A percentile compares a stretch with the other conserved stretches of the same genome.
Conservation (phyloP, 768 basidiomycete genomes). For the Phaeotremella skinneri region DNA sequence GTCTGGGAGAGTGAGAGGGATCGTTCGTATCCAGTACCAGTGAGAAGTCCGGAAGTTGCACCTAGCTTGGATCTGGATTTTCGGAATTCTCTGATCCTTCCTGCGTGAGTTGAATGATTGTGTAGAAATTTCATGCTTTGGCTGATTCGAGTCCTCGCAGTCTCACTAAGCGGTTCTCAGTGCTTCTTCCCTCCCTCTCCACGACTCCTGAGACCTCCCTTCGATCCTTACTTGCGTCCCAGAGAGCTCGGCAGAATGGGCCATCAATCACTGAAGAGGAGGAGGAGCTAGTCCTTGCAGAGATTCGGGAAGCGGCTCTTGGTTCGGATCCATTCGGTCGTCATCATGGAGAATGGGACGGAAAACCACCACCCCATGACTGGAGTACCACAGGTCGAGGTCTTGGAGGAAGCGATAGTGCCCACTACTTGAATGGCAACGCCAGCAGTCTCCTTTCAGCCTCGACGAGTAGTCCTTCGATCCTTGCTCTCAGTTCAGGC, state of each 20-base stretch:
- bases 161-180: slow-evolving; percentile 41
- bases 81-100: slow-evolving; percentile 43
- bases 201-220: slow-evolving; percentile 34
- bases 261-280: slow-evolving; percentile 39
- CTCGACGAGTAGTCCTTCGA: slow-evolving; percentile 19
- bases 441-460: slow-evolving; percentile 12
- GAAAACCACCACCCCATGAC: slow-evolving; percentile 17
- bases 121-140: neutral
- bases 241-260: slow-evolving; percentile 30
- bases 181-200: slow-evolving; percentile 38
- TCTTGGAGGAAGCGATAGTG: neutral
- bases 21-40: too few species aligned
- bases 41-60: slow-evolving; percentile 13
- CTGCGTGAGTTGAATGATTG: slow-evolving; percentile 27
- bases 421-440: neutral
- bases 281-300: slow-evolving; percentile 44
- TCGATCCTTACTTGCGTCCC: slow-evolving; percentile 34
- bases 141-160: slow-evolving; percentile 13
- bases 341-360: slow-evolving; percentile 30
- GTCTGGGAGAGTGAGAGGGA: neutral
- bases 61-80: slow-evolving; percentile 40
- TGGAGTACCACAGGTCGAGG: slow-evolving; percentile 1
- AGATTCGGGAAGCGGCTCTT: slow-evolving; percentile 23
- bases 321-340: neutral
- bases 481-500: slow-evolving; percentile 5